Base-by-base conservation (phyloP, 768 basidiomycete genomes). In the Amanita rimosa region DNA sequence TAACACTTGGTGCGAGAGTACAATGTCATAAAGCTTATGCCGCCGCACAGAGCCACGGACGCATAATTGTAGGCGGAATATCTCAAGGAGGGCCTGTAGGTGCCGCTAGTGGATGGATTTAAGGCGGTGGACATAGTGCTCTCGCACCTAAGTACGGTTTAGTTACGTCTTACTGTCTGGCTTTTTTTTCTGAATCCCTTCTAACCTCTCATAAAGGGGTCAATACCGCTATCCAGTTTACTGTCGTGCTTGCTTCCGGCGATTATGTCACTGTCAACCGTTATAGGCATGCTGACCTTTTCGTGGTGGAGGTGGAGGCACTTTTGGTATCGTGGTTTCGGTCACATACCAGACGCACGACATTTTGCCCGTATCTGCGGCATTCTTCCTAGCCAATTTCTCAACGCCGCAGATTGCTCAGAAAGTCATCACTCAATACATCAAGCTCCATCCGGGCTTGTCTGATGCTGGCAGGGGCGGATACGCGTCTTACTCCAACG, bases 151-250 rank as follows among this genome's bases (percentile, higher is more conserved):
- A 21, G 11, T 46, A 17, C 19, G 44, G 44, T 4, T 6, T 46
- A 46, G 44, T 34, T 37, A 9, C 17, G n/a, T 34, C 3, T 10
- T 19, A 16, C 7, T 36, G 13, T 9, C n/a, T 31, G 19, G 26
- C 44, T 6, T 49, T 13, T 46, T 6, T 49, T 13, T 40, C 5
- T 9, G 33, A 8, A 10, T 8, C 11, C 5, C 3, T 19, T 11
- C 24, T 3, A n/a, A 44, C 29, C 6, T 11, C 22, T 11, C 22
- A n/a, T 19, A 26, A 46, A 72, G 73, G 72, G 22, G 69, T 73
- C 24, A 74, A 76, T 58, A 73, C 74, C 27, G 67, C 66, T 9
- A 49, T 75, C 4, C 62, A 78, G 51, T 70, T 75, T 49, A 65
- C 59, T 0, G 54, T 74, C 1, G 70, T 79, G 1, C 68, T 64